A percentile compares a stretch with the other conserved stretches of the same genome.
Conservation (phyloP, 768 basidiomycete genomes). For the Punctularia strigosozonata region DNA sequence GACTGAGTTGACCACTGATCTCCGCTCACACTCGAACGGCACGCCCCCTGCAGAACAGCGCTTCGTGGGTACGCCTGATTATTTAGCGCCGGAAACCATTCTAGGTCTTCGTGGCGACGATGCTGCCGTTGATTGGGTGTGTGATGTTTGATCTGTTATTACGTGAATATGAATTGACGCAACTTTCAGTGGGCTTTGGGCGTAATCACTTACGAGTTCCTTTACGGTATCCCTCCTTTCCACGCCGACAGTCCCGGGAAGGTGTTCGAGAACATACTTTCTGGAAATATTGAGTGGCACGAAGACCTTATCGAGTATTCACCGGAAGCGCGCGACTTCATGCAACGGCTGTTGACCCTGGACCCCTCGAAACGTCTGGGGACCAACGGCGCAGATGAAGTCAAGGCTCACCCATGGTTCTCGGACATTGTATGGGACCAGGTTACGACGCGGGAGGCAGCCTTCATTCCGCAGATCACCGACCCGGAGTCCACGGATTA, state of each 20-base stretch:
- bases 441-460: slow-evolving; percentile 78
- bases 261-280: slow-evolving; percentile 97
- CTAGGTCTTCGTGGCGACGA: slow-evolving; percentile 93
- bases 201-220: slow-evolving; percentile 95
- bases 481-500: slow-evolving; percentile 99
- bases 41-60: slow-evolving; percentile 82
- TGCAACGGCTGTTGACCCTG: slow-evolving; percentile 72
- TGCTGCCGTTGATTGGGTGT: slow-evolving; percentile 92
- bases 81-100: slow-evolving; percentile 91
- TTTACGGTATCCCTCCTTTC: slow-evolving; percentile 95
- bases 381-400: slow-evolving; percentile 78
- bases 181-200: slow-evolving; percentile 86
- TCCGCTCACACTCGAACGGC: slow-evolving; percentile 64
- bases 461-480: slow-evolving; percentile 89
- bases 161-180: slow-evolving; percentile 8
- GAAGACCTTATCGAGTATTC: slow-evolving; percentile 87
- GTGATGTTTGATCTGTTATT: slow-evolving; percentile 17
- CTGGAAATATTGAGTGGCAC: slow-evolving; percentile 90
- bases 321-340: slow-evolving; percentile 80
- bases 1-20: slow-evolving; percentile 70
- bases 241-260: slow-evolving; percentile 95
- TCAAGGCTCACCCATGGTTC: slow-evolving; percentile 88
- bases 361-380: slow-evolving; percentile 78
- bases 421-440: slow-evolving; percentile 88
- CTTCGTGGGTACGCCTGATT: slow-evolving; percentile 97